A percentile compares a stretch with the other conserved stretches of the same genome.
Evolutionary conservation across 257 asterid genomes (phyloP).

Genomic region (Rhazya stricta): DNA sequence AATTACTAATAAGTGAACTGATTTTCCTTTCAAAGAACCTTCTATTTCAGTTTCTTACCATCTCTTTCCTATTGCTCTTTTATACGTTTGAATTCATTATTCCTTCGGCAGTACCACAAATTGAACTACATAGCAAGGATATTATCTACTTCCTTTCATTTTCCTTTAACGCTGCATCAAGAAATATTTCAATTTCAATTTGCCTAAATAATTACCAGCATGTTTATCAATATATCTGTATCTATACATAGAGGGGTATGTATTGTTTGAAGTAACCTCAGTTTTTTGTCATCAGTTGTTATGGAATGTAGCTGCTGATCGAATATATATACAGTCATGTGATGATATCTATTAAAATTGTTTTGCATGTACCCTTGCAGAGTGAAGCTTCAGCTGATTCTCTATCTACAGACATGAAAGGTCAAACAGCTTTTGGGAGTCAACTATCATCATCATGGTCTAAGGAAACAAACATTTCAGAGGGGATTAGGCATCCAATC

Average conservation of each 20-base stretch:
- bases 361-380: slow-evolving; percentile 14
- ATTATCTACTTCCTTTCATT: background rate
- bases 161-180: background rate
- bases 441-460: slow-evolving; percentile 43
- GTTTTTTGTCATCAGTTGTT: background rate
- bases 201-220: background rate
- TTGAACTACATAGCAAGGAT: background rate
- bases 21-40: background rate
- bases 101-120: too few relatives aligned
- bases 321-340: background rate
- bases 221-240: background rate
- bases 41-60: background rate
- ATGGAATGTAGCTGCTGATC: background rate
- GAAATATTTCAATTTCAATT: background rate
- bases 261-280: background rate
- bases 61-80: background rate
- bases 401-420: slow-evolving; percentile 39
- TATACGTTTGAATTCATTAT: background rate
- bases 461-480: slow-evolving; percentile 34
- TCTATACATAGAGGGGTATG: background rate
- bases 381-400: slow-evolving; percentile 61
- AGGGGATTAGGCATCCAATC: slow-evolving; percentile 33
- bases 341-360: background rate
- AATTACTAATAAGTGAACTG: slow-evolving; percentile 11
- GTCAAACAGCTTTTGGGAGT: slow-evolving; percentile 37